A percentile compares a stretch with the other conserved stretches of the same genome.
Evolutionary conservation across 257 asterid genomes (phyloP).

Genomic region (Galeopsis tetrahit): DNA sequence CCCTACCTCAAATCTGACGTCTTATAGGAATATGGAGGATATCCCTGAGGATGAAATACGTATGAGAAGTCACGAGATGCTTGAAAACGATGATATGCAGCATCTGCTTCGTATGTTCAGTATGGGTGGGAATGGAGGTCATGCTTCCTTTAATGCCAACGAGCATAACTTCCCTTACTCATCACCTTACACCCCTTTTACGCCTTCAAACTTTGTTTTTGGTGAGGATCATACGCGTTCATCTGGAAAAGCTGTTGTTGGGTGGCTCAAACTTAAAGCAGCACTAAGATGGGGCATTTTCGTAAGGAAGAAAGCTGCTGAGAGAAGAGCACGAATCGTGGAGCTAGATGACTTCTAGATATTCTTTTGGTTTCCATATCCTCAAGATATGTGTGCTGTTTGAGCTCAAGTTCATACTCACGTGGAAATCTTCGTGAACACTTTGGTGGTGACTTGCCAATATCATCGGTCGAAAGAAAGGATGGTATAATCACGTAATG

Average conservation of each 20-base stretch:
- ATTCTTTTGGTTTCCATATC: background rate
- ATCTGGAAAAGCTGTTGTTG: slow-evolving; percentile 97
- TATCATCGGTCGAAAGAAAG: background rate
- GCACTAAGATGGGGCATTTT: slow-evolving; percentile 98
- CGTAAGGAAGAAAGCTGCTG: slow-evolving; percentile 91
- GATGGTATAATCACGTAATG: background rate
- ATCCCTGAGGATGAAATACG: slow-evolving; percentile 87
- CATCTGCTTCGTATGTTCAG: slow-evolving; percentile 76
- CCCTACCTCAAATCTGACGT: slow-evolving; percentile 55
- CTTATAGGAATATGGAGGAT: slow-evolving; percentile 63
- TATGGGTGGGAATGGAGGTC: slow-evolving; percentile 68
- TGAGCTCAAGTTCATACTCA: slow-evolving; percentile 3
- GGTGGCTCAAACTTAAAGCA: slow-evolving; percentile 97
- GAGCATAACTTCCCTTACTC: slow-evolving; percentile 56
- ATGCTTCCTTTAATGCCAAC: slow-evolving; percentile 46
- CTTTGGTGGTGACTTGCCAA: slow-evolving; percentile 23
- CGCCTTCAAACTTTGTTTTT: slow-evolving; percentile 53
- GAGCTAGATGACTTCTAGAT: slow-evolving; percentile 73
- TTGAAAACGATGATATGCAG: slow-evolving; percentile 93
- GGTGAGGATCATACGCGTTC: slow-evolving; percentile 71
- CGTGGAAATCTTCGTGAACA: background rate
- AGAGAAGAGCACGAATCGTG: slow-evolving; percentile 85
- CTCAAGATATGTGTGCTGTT: slow-evolving; percentile 13
- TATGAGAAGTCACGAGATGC: slow-evolving; percentile 88
- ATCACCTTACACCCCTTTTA: slow-evolving; percentile 56